Conservation (phyloP, 768 basidiomycete genomes). For the Fomitopsis serialis region DNA sequence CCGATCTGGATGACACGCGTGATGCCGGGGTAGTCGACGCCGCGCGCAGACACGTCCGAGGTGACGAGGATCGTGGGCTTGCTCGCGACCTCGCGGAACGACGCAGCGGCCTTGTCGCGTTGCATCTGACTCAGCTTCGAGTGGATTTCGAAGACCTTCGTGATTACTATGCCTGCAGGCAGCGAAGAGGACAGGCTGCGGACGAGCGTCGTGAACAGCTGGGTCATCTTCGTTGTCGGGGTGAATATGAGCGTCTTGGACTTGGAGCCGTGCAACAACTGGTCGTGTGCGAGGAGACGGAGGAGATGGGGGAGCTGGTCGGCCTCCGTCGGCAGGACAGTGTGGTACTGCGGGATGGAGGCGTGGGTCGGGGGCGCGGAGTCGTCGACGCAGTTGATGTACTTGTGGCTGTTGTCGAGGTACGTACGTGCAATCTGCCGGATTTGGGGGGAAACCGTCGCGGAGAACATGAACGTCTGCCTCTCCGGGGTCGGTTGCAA, state of each 20-base stretch:
- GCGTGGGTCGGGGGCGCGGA: slow-evolving; percentile 61
- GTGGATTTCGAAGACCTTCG: slow-evolving; percentile 74
- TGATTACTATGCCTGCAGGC: slow-evolving; percentile 48
- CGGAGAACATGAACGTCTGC: slow-evolving; percentile 92
- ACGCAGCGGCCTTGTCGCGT: slow-evolving; percentile 51
- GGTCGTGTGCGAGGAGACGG: slow-evolving; percentile 83
- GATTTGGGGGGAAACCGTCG: slow-evolving; percentile 73
- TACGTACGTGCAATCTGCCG: slow-evolving; percentile 61
- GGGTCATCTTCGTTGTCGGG: slow-evolving; percentile 80
- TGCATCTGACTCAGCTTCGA: slow-evolving; percentile 60
- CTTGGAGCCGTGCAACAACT: slow-evolving; percentile 56
- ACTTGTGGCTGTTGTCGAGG: slow-evolving; percentile 55
- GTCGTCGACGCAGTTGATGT: slow-evolving; percentile 67
- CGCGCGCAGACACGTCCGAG: slow-evolving; percentile 86
- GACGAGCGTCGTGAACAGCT: slow-evolving; percentile 64
- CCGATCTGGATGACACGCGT: slow-evolving; percentile 92
- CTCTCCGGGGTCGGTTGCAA: slow-evolving; percentile 60
- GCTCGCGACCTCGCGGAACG: slow-evolving; percentile 50
- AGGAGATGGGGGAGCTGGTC: slow-evolving; percentile 78
- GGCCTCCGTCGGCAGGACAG: slow-evolving; percentile 55
- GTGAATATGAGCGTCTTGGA: slow-evolving; percentile 84
- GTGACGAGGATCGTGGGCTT: slow-evolving; percentile 67
- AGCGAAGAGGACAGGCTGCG: slow-evolving; percentile 42
- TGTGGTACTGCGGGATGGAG: slow-evolving; percentile 80
- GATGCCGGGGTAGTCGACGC: slow-evolving; percentile 85